These are phyloP conservation scores for Thamnidium elegans DNA, from an alignment of 192 early-diverging fungal species.

Conservation along the genomic window DNA sequence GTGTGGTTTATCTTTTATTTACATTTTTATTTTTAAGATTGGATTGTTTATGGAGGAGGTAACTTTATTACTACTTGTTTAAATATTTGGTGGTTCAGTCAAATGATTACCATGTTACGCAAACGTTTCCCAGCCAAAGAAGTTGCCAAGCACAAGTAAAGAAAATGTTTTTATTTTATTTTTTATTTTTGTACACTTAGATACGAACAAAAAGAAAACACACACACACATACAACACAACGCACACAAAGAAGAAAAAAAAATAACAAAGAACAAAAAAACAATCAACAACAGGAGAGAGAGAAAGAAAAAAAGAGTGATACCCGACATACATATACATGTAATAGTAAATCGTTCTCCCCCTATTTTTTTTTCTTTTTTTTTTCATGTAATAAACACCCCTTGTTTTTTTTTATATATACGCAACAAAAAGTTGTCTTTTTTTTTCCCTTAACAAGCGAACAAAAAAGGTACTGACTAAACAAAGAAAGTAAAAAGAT, in stretches of 20 bases:
- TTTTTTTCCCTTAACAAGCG: too few relatives aligned
- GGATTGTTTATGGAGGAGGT: slow-evolving; percentile 47
- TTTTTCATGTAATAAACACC: too few relatives aligned
- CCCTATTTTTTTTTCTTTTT: too few relatives aligned
- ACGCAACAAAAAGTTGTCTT: too few relatives aligned
- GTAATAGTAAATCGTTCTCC: too few relatives aligned
- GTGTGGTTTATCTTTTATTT: background rate
- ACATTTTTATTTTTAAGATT: background rate
- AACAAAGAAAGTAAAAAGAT: too few relatives aligned
- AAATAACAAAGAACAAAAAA: background rate
- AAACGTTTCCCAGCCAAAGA: slow-evolving; percentile 39
- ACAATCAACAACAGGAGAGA: too few relatives aligned
- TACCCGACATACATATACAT: too few relatives aligned
- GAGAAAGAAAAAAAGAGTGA: too few relatives aligned
- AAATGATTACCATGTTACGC: slow-evolving; percentile 48
- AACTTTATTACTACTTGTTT: slow-evolving; percentile 62
- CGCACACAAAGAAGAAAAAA: background rate
- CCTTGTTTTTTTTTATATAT: too few relatives aligned
- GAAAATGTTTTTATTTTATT: background rate
- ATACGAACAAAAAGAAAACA: background rate
- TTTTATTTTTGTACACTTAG: background rate
- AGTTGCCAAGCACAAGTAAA: slow-evolving; percentile 6
- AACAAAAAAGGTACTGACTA: too few relatives aligned
- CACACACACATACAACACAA: background rate
- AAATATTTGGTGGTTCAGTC: slow-evolving; percentile 62